phyloP scores from a whole-genome alignment of 1,284 basidiomycete genomes.

The Melampsora americana region DNA sequence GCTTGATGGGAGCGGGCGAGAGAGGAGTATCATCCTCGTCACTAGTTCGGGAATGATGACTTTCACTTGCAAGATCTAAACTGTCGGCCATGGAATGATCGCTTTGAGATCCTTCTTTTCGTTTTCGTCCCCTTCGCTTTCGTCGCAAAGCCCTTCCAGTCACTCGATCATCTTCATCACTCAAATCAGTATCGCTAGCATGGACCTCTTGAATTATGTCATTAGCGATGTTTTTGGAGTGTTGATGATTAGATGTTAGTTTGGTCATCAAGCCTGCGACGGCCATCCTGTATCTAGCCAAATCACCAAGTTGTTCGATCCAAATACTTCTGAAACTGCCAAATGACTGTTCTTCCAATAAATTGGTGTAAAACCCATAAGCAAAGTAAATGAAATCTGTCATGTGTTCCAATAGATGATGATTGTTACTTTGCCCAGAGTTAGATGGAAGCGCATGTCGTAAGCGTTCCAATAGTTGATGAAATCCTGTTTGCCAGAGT shows the following conservation, averaged over 20 bases:
- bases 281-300: constrained; percentile 90
- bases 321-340: constrained; percentile 72
- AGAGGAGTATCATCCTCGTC: constrained; percentile 1
- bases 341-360: constrained; percentile 77
- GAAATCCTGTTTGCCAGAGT: constrained; percentile 86
- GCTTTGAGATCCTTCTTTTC: background rate
- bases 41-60: no score
- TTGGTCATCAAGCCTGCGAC: constrained; percentile 59
- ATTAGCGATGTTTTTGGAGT: constrained; percentile 55
- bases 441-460: constrained; percentile 66
- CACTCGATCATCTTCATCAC: background rate
- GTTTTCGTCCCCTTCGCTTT: constrained; percentile 1
- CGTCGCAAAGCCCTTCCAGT: background rate
- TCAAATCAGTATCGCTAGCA: background rate
- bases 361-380: constrained; percentile 85
- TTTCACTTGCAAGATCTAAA: no score
- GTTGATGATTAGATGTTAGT: constrained; percentile 49
- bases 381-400: constrained; percentile 91
- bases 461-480: constrained; percentile 82
- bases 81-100: background rate
- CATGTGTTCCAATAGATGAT: constrained; percentile 64
- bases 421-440: constrained; percentile 42
- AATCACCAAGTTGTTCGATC: constrained; percentile 93
- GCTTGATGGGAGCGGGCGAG: background rate
- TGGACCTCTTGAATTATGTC: background rate